Base-by-base conservation (phyloP, 352 stramenopile genomes). In the Globisporangium cystogenes region DNA sequence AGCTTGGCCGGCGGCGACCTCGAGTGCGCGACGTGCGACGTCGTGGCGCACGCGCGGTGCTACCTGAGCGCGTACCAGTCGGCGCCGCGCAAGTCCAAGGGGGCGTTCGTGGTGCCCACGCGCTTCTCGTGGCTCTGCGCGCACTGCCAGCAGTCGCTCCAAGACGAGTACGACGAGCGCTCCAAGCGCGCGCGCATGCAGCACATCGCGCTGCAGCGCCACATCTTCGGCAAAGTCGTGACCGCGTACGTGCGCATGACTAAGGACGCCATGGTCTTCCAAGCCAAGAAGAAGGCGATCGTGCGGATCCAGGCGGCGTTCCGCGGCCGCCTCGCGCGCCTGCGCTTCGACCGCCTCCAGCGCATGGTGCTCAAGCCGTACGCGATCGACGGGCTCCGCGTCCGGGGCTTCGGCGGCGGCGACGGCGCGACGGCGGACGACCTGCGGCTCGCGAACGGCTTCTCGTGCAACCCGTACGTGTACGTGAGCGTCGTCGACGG, bases 391-490 rank as follows among this genome's bases (percentile, higher is more conserved):
- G 55, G 48, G 11, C 54, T 82, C 48, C 54, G 53, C 31, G 53
- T 85, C 4, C 52, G 51, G 15, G 52, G 59, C 14, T 64, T 72
- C 40, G 36, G 43, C 10, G 24, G 37, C 11, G n/a, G 44, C 31
- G 26, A 24, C 55, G 53, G 20, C 39, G n/a, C 29, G 11, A n/a
- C 16, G 23, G 26, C 48, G 1, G 76, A 87, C 33, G 76, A 87
- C 21, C 57, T 86, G 6, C 64, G 79, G 1, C 65, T 90, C 14
- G 65, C 72, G 7, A 90, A 90, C 55, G 76, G 79, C 2, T 90
- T 87, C 49, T 71, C 72, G 10, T 90, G 79, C 51, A 90, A 87
- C 48, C 79, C 79, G 36, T 90, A 82, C 62, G 24, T 90, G 53
- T 82, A 85, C 48, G 70, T 90, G 48, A 81, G 72, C 14, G 64